Percentiles rank a stretch among this genome's conserved stretches.
phyloP scores from a whole-genome alignment of 441 rosid genomes.

The Daphne laureola region DNA sequence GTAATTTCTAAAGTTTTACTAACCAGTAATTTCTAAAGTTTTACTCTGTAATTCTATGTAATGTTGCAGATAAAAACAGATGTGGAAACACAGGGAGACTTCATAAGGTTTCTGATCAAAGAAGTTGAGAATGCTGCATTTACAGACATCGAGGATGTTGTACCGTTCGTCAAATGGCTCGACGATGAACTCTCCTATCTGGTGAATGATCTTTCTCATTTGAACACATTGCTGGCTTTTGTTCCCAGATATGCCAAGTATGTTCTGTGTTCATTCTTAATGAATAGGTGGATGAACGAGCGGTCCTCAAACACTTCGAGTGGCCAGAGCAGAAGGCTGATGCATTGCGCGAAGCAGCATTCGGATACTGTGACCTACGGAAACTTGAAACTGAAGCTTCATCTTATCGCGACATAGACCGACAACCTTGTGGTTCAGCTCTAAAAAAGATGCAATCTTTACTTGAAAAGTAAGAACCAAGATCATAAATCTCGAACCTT shows the following conservation, averaged over 20 bases:
- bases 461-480: slow-evolving; percentile 60
- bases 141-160: slow-evolving; percentile 75
- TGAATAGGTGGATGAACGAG: slow-evolving; percentile 83
- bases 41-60: neutral
- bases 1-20: no score
- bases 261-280: neutral
- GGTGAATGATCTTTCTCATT: slow-evolving; percentile 24
- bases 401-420: slow-evolving; percentile 47
- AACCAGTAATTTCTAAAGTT: no score
- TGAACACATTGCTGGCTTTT: neutral
- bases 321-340: slow-evolving; percentile 98
- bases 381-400: slow-evolving; percentile 76
- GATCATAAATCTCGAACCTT: neutral
- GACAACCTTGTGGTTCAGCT: slow-evolving; percentile 57
- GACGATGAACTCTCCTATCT: slow-evolving; percentile 89
- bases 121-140: slow-evolving; percentile 85
- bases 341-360: slow-evolving; percentile 87
- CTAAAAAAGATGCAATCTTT: slow-evolving; percentile 88
- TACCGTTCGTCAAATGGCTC: slow-evolving; percentile 91
- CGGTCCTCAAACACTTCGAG: slow-evolving; percentile 84
- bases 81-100: slow-evolving; percentile 92
- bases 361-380: slow-evolving; percentile 77
- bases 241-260: no score
- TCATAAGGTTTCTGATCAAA: slow-evolving; percentile 73
- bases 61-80: slow-evolving; percentile 76